Percentiles rank a stretch among this genome's conserved stretches.
These are phyloP conservation scores for Aegilops longissima DNA, from an alignment of 176 grass and related monocot genomes.

Conservation along the genomic window DNA sequence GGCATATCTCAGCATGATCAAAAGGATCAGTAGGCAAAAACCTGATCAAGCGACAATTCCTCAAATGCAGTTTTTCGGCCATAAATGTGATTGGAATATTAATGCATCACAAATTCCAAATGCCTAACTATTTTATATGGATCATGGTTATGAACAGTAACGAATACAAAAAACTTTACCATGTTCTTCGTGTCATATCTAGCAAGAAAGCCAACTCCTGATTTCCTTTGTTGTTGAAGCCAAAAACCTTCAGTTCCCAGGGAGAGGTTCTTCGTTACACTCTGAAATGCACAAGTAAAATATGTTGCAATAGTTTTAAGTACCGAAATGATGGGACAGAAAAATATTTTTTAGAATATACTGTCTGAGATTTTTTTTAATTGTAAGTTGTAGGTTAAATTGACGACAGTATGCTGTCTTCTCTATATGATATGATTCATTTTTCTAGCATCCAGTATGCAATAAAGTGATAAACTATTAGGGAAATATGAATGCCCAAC, in stretches of 20 bases:
- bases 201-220: slow-evolving; percentile 70
- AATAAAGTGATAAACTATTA: neutral
- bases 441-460: neutral
- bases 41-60: neutral
- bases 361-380: neutral
- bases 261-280: slow-evolving; percentile 74
- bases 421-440: neutral
- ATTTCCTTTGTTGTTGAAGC: slow-evolving; percentile 63
- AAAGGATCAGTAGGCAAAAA: neutral
- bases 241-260: slow-evolving; percentile 73
- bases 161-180: slow-evolving; percentile 36
- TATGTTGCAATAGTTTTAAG: neutral
- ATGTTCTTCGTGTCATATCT: slow-evolving; percentile 75
- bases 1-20: neutral
- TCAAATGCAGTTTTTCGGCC: neutral
- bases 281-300: slow-evolving; percentile 47
- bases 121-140: neutral
- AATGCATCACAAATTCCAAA: neutral
- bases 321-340: neutral
- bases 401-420: neutral
- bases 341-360: neutral
- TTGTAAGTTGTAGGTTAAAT: slow-evolving; percentile 2
- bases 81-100: neutral
- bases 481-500: neutral
- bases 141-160: slow-evolving; percentile 2